Base-by-base conservation (phyloP, 805 yeast genomes). In the Nakazawaea sp. region DNA sequence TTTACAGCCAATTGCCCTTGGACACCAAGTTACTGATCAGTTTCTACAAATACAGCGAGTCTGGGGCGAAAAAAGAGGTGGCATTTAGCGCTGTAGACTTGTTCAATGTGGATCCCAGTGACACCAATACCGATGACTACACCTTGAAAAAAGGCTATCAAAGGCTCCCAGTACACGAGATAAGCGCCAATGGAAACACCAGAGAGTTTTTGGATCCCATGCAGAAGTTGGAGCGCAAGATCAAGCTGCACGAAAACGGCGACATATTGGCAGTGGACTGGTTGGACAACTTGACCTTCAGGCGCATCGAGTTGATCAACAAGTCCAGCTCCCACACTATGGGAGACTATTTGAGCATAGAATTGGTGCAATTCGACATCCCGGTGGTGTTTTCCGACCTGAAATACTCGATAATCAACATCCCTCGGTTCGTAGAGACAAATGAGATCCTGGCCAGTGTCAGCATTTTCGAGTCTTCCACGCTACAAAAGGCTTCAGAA, bases 91-190 rank as follows among this genome's bases (percentile, higher is more conserved):
- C 70, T 26, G 53, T 85, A 1, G 55, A 68, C 2, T 50, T 89
- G 3, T 90, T 85, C 56, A 72, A 77, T 48, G 51, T 55, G 5
- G 71, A 31, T 20, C 30, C 42, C n/a, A 47, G 45, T 6, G 17
- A 21, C 8, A 32, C 32, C 15, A 42, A 31, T 12, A 37, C 30
- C 13, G 30, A 28, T 4, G 44, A 75, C 36, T 70, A 77, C 38
- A 70, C 85, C 1, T 57, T 90, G 47, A 69, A 81, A 38, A 75
- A 74, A 44, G 96, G 97, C 0, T 62, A 78, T 21, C 95, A 84
- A 51, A 70, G 72, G 32, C 49, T 81, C 21, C 61, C 51, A 33
- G 58, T 78, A 12, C 64, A n/a, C n/a, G 24, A 21, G 10, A 21
- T 21, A 21, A 10, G 12, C 12, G 18, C 17, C 18, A 28, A 10